phyloP scores from a whole-genome alignment of 2,329 filamentous ascomycete species.

The Phialophora chinensis region DNA sequence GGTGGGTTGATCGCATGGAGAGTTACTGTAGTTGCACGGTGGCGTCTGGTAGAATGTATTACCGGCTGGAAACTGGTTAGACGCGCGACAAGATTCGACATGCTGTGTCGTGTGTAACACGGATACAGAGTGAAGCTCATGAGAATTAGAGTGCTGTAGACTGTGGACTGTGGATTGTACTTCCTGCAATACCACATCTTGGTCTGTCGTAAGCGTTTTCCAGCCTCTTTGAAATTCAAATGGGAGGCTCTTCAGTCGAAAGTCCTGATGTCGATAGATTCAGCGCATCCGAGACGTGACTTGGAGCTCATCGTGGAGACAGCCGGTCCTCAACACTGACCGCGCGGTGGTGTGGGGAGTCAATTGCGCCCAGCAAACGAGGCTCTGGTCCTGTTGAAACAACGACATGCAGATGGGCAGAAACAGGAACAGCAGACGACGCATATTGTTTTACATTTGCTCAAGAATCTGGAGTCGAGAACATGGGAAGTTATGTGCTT shows the following conservation, averaged over 20 bases:
- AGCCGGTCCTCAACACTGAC: not conserved
- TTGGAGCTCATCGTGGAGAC: not conserved
- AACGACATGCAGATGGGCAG: not conserved
- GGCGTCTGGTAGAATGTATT: too few relatives aligned
- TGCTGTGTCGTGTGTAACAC: too few relatives aligned
- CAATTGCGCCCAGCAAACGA: not conserved
- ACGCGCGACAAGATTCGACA: too few relatives aligned
- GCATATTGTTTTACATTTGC: slow-evolving; percentile 16
- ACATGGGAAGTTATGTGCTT: slow-evolving; percentile 10
- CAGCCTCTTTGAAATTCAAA: too few relatives aligned
- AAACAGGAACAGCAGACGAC: not conserved
- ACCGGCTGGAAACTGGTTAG: too few relatives aligned
- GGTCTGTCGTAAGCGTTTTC: too few relatives aligned
- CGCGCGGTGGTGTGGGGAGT: not conserved
- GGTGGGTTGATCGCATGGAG: not conserved
- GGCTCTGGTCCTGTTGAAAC: not conserved
- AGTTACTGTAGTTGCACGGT: not conserved
- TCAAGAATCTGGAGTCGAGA: slow-evolving; percentile 3
- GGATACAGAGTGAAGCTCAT: too few relatives aligned
- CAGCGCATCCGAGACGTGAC: not conserved
- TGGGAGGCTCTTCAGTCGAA: not conserved
- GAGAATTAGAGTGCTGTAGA: too few relatives aligned
- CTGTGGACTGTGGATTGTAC: too few relatives aligned
- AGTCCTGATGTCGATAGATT: not conserved
- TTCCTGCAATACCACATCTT: too few relatives aligned